These are phyloP conservation scores for Hydnomerulius pinastri DNA, from an alignment of 768 basidiomycete genomes.

Conservation along the genomic window DNA sequence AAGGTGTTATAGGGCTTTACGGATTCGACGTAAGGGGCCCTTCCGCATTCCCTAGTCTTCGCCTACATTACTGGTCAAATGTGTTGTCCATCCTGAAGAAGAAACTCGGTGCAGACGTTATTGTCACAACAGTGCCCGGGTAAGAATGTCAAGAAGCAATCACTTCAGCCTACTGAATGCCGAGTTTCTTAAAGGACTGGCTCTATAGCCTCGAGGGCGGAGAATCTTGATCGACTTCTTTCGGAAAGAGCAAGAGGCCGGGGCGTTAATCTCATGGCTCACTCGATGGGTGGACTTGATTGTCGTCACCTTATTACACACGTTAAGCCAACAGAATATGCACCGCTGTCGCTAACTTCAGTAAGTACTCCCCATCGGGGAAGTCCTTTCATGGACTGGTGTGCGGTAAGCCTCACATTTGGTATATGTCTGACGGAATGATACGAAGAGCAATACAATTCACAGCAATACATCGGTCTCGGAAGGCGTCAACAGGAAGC, in stretches of 20 bases:
- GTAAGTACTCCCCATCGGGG: conserved; percentile 94
- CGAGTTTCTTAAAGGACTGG: conserved; percentile 66
- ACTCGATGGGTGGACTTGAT: conserved; percentile 98
- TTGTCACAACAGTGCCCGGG: conserved; percentile 94
- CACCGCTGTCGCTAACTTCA: conserved; percentile 83
- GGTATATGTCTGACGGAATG: conserved; percentile 4
- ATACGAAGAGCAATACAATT: conserved; percentile 17
- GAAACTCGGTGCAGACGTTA: conserved; percentile 88
- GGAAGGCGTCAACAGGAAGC: conserved; percentile 55
- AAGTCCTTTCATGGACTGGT: conserved; percentile 99
- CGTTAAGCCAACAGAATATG: conserved; percentile 78
- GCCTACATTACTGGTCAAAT: conserved; percentile 94
- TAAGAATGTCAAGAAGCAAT: conserved; percentile 38
- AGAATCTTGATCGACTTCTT: conserved; percentile 73
- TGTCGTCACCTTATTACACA: conserved; percentile 90
- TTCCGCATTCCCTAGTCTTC: conserved; percentile 74
- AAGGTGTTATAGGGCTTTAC: conserved; percentile 67
- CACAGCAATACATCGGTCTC: conserved; percentile 87
- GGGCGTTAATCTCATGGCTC: conserved; percentile 90
- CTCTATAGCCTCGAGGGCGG: conserved; percentile 79
- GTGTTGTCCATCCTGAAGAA: conserved; percentile 78
- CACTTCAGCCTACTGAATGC: neutral
- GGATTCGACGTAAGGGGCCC: conserved; percentile 94
- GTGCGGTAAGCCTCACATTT: conserved; percentile 55
- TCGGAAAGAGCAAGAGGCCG: conserved; percentile 65